A percentile compares a stretch with the other conserved stretches of the same genome.
Conservation (phyloP, 805 yeast genomes). For the Maudiozyma pseudohumilis region DNA sequence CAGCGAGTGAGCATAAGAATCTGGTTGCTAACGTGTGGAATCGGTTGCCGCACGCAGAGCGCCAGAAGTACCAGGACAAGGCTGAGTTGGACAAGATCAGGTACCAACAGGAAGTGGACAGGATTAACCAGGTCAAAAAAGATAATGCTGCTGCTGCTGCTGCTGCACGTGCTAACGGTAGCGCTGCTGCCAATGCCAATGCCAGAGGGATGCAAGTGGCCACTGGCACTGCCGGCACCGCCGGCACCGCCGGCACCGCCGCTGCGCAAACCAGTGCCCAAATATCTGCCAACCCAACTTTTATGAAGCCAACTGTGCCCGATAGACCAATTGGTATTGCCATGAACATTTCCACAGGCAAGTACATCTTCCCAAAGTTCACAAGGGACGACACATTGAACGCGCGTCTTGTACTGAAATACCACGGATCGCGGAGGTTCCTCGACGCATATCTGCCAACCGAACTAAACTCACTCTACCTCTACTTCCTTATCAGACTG, state of each 20-base stretch:
- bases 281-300: not conserved
- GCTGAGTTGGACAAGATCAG: not conserved
- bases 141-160: slow-evolving; percentile 1
- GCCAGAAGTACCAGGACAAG: not conserved
- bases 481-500: slow-evolving; percentile 45
- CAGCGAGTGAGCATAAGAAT: not conserved
- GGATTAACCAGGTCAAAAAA: not conserved
- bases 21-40: not conserved
- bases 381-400: slow-evolving; percentile 37
- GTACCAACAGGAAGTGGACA: not conserved
- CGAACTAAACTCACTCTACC: slow-evolving; percentile 47
- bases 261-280: not conserved
- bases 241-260: no score
- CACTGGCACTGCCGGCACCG: not conserved
- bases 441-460: slow-evolving; percentile 52
- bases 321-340: slow-evolving; percentile 16
- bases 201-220: no score
- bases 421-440: slow-evolving; percentile 50
- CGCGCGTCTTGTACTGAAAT: slow-evolving; percentile 46
- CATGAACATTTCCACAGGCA: slow-evolving; percentile 19
- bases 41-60: not conserved
- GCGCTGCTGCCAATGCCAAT: not conserved
- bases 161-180: not conserved
- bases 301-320: slow-evolving; percentile 13
- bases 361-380: slow-evolving; percentile 30